Base-by-base conservation (phyloP, 306 rosid genomes). In the Quercus gilva region DNA sequence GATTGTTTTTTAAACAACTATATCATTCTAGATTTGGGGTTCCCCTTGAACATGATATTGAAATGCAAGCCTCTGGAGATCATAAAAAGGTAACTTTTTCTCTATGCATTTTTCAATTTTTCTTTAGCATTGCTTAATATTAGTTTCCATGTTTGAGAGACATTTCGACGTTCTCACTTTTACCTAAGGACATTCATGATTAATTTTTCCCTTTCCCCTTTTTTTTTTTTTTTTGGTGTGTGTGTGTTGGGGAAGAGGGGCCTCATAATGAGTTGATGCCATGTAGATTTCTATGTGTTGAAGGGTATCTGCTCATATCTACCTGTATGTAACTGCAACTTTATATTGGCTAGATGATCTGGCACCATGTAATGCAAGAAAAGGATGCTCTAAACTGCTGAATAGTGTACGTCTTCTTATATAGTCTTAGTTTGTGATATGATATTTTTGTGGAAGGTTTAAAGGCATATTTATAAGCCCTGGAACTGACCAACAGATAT, bases 31-130 rank as follows among this genome's bases (percentile, higher is more conserved):
- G 57, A 57, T 94, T 80, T 61, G 88, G 88, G 21, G 71, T 52
- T 74, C 74, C 23, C 69, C 77, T 89, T 26, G 98, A 88, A 67
- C 84, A 81, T 81, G 94, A 90, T 52, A 90, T 93, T n/a, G 85
- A 89, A 74, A 59, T 35, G 10, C 53, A 79, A 56, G 55, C 96
- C 9, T 77, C 91, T 7, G 98, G 89, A 64, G 89, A 88, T 82
- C 96, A 89, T 80, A 83, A 78, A 82, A 90, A 87, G 92, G 92
- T 90, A 20, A 75, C 14, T 55, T 45, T 76, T 79, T 74, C 79
- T 23, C 76, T 56, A 43, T 69, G 74, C 35, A 31, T 60, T 69
- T 76, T n/a, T 58, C 37, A 11, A 5, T 7, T 49, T 23, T 23
- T 43, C 37, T 65, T 33, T 65, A 5, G 20, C 19, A 63, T 26